phyloP scores from a whole-genome alignment of 306 rosid genomes.

The Citrullus colocynthis region DNA sequence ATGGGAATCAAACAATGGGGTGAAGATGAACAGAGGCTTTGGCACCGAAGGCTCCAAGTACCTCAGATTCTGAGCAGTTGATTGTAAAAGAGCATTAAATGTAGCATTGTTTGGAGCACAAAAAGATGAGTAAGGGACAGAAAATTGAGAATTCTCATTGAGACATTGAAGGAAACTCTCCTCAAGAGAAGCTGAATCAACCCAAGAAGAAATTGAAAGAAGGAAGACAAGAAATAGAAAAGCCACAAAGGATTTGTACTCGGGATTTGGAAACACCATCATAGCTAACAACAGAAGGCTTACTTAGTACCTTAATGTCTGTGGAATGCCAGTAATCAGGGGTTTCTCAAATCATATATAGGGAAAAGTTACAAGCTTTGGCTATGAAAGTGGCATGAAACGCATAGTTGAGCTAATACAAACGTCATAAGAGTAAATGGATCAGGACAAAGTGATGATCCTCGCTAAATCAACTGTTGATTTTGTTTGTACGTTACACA shows the following conservation, averaged over 20 bases:
- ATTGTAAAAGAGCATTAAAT: slow-evolving; percentile 38
- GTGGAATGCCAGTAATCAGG: background rate
- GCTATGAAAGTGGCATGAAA: background rate
- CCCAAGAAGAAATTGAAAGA: slow-evolving; percentile 21
- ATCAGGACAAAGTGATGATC: background rate
- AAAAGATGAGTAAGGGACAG: slow-evolving; percentile 32
- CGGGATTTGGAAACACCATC: slow-evolving; percentile 16
- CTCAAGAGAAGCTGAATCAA: slow-evolving; percentile 22
- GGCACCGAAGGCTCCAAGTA: slow-evolving; percentile 40
- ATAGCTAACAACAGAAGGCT: slow-evolving; percentile 8
- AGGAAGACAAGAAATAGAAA: slow-evolving; percentile 18
- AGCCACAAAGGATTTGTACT: slow-evolving; percentile 6
- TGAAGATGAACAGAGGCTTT: slow-evolving; percentile 59
- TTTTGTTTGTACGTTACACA: slow-evolving; percentile 6
- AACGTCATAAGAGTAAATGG: background rate
- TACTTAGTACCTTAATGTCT: background rate
- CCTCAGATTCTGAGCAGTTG: slow-evolving; percentile 61
- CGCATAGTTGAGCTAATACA: background rate
- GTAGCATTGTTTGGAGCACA: slow-evolving; percentile 30
- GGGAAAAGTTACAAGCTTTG: background rate
- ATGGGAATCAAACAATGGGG: slow-evolving; percentile 41
- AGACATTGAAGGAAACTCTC: slow-evolving; percentile 38
- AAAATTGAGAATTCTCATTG: slow-evolving; percentile 16
- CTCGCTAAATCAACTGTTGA: background rate
- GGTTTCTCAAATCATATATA: background rate